Base-by-base conservation (phyloP, 1,139 yeast genomes). In the Candida sojae region DNA sequence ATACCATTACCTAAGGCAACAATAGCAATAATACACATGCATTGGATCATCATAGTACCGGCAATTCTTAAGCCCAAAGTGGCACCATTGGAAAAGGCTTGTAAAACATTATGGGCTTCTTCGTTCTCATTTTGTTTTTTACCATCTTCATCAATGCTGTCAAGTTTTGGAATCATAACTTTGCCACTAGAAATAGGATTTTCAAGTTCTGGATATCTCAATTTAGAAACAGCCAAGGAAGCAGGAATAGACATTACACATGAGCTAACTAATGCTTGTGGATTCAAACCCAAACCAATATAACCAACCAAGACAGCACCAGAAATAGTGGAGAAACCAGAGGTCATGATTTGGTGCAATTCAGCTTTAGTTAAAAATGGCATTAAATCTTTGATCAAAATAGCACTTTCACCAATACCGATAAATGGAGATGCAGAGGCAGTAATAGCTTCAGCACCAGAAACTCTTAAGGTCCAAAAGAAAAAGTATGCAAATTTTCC, bases 221-320 rank as follows among this genome's bases (percentile, higher is more conserved):
- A 70, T 61, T 83, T 83, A 13, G 88, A 81, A 26, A 82, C 79
- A 8, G 87, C 86, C 52, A 83, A 68, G 8, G 86, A 79, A 30
- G 86, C 85, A 6, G 88, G 88, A 60, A 83, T 83, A 2, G 87
- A 82, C 88, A 83, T 83, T 51, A 83, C 85, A 73, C 88, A 83
- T 28, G 86, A 80, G 21, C 86, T 79, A 26, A 83, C 82, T 57
- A 83, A 71, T 6, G 87, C 87, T 60, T 82, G 86, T 2, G 88
- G 76, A 55, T 80, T 81, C 56, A 83, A 73, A 40, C 88, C 88
- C 62, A 83, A 73, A 4, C 84, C 83, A 56, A 83, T 82, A 59
- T 83, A 83, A 9, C 87, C 80, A 9, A 82, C 87, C 55, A 83
- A 71, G 29, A 83, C 87, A 1, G 86, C 80, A 32, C 88, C 88